Evolutionary conservation across 2,329 filamentous ascomycete species (phyloP), one percentile per base, ranked within the genome.

Genomic region (Aschersonia sp.): DNA sequence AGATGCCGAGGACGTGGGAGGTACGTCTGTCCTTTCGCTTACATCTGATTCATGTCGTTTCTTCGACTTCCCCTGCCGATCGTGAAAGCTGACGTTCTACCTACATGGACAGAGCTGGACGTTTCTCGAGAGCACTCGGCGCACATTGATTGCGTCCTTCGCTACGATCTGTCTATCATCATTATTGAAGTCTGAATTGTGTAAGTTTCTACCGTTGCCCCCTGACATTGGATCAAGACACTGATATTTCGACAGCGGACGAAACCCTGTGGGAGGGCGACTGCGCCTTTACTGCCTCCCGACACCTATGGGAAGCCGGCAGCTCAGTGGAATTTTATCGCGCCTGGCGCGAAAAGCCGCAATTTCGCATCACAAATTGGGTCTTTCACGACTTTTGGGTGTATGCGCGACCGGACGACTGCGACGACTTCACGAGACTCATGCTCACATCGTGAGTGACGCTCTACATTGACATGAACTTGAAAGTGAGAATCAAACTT

Each of bases 281-380:
- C 7, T 48, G 46, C 30, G 46, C 43, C 40, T 67, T 64, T 49
- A 72, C 63, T 3, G 61, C 68, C 20, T 71, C 68, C 5, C 58
- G 58, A 5, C 61, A 69, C 48, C 62, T 72, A 20, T 72, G 69
- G 69, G 60, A 68, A 12, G 67, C 70, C 1, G 50, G 54, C 31
- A 62, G 61, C 4, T 65, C 68, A 1, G 56, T 66, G 28, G 61
- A 66, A 2, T 72, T 72, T 51, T 70, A 60, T 54, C 61, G 58
- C 2, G 63, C 67, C 2, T 72, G 69, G 70, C 62, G 65, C n/a
- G 61, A 64, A 35, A 67, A 66, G 58, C 65, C 66, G 6, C 59
- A 66, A 45, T 68, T 59, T 45, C 51, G 53, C 38, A 59, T 69
- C 40, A 48, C 55, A n/a, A 55, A 63, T 31, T 54, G 66, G 51